phyloP scores from a whole-genome alignment of 495 filamentous ascomycete genomes.

The Neurospora hispaniola region DNA sequence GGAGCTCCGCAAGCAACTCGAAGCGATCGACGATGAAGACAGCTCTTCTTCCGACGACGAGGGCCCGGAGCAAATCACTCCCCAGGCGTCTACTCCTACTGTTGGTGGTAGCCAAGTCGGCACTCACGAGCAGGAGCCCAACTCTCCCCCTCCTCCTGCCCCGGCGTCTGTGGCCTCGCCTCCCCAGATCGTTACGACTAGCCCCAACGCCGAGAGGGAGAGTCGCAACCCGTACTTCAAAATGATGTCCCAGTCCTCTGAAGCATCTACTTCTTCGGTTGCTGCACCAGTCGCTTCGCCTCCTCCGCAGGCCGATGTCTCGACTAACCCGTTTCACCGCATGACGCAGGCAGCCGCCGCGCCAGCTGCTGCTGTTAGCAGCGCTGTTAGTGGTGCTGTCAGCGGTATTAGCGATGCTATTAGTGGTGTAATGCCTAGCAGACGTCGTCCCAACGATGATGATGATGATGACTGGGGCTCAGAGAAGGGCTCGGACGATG shows the following conservation, averaged over 20 bases:
- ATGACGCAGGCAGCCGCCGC: slow-evolving; percentile 50
- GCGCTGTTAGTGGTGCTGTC: not conserved
- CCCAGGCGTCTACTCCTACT: slow-evolving; percentile 73
- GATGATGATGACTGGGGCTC: slow-evolving; percentile 84
- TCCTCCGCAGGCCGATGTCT: slow-evolving; percentile 41
- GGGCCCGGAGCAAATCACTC: slow-evolving; percentile 68
- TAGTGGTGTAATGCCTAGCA: slow-evolving; percentile 18
- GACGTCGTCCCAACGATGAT: slow-evolving; percentile 25
- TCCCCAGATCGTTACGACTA: slow-evolving; percentile 35
- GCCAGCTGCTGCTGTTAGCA: slow-evolving; percentile 15
- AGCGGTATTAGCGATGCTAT: not conserved
- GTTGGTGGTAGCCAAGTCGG: slow-evolving; percentile 39
- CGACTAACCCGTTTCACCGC: slow-evolving; percentile 95
- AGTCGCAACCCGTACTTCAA: slow-evolving; percentile 43
- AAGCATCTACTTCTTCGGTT: slow-evolving; percentile 36
- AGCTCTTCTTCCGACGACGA: slow-evolving; percentile 84
- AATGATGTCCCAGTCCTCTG: slow-evolving; percentile 40
- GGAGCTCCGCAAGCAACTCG: slow-evolving; percentile 77
- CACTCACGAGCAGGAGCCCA: slow-evolving; percentile 43
- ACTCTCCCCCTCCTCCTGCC: slow-evolving; percentile 26
- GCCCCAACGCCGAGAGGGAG: slow-evolving; percentile 36
- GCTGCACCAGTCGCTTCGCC: slow-evolving; percentile 31
- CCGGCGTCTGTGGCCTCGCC: slow-evolving; percentile 13
- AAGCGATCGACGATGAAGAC: slow-evolving; percentile 65
- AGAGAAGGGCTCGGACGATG: slow-evolving; percentile 63